phyloP scores from a whole-genome alignment of 1,284 basidiomycete genomes.

The Irpex lacteus region DNA sequence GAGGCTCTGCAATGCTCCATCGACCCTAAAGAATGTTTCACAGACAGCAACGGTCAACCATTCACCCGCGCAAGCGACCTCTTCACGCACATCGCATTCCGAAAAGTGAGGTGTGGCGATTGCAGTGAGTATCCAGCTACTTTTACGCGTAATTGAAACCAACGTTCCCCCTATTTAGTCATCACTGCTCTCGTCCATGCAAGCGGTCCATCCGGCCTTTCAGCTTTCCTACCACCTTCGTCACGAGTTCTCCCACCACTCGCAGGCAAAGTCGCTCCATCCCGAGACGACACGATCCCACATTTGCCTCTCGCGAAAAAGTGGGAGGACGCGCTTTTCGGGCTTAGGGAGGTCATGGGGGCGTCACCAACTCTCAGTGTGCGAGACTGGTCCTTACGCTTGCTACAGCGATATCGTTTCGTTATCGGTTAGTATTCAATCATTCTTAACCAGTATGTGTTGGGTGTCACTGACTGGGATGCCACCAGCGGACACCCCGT shows the following conservation, averaged over 20 bases:
- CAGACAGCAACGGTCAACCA: constrained; percentile 8
- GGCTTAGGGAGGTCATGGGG: constrained; percentile 35
- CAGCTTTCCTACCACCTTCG: constrained; percentile 40
- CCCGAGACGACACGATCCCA: constrained; percentile 18
- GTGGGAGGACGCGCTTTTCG: constrained; percentile 38
- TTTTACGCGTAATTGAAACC: not conserved
- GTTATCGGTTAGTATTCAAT: constrained; percentile 26
- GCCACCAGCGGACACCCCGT: constrained; percentile 20
- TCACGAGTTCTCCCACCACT: constrained; percentile 16
- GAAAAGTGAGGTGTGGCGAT: constrained; percentile 20
- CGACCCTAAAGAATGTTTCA: constrained; percentile 23
- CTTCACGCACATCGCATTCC: constrained; percentile 14
- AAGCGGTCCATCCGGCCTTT: constrained; percentile 41
- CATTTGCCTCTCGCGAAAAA: constrained; percentile 40
- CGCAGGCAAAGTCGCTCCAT: constrained; percentile 10
- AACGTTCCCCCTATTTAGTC: constrained; percentile 21
- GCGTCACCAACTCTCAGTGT: constrained; percentile 31
- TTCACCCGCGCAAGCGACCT: constrained; percentile 19
- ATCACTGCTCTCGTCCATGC: constrained; percentile 42
- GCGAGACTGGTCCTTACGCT: constrained; percentile 36
- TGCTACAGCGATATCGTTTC: constrained; percentile 44
- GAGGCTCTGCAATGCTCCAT: constrained; percentile 19
- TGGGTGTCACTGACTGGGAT: not conserved
- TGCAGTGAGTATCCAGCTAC: constrained; percentile 36
- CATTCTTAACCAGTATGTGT: not conserved